These are phyloP conservation scores for Juncus inflexus DNA, from an alignment of 176 grass and related monocot species.

Conservation along the genomic window DNA sequence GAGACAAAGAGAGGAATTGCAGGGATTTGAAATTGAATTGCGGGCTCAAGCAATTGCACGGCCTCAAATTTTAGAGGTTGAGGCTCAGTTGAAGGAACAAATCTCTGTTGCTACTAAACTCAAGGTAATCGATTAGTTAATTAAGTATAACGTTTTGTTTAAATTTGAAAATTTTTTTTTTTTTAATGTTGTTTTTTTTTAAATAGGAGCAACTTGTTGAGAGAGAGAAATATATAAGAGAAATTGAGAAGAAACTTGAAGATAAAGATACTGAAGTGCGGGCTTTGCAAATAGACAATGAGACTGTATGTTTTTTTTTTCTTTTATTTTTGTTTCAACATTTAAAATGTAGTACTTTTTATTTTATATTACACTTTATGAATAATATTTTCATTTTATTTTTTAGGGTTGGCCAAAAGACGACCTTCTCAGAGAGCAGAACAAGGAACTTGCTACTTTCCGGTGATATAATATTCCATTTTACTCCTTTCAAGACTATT, in stretches of 20 bases:
- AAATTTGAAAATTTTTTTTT: not conserved
- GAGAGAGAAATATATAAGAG: constrained; percentile 79
- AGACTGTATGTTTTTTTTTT: constrained; percentile 55
- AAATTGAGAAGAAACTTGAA: constrained; percentile 80
- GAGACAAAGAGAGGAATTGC: constrained; percentile 62
- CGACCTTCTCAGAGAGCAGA: constrained; percentile 95
- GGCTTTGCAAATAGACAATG: constrained; percentile 83
- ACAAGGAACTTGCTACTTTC: constrained; percentile 74
- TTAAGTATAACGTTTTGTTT: not conserved
- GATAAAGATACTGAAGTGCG: constrained; percentile 75
- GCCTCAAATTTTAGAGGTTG: constrained; percentile 55
- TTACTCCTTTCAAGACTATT: constrained; percentile 7
- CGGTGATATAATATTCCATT: constrained; percentile 41
- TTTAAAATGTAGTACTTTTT: constrained; percentile 2
- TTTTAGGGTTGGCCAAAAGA: constrained; percentile 96
- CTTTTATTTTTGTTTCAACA: not conserved
- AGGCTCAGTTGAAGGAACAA: constrained; percentile 68
- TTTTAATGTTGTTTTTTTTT: constrained; percentile 8
- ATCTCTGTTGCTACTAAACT: constrained; percentile 35
- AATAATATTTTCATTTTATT: constrained; percentile 18
- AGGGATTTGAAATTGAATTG: constrained; percentile 75
- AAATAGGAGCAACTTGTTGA: constrained; percentile 89
- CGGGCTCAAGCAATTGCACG: constrained; percentile 50
- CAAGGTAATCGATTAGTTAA: constrained; percentile 41
- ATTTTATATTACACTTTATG: not conserved